A percentile compares a stretch with the other conserved stretches of the same genome.
Conservation (phyloP, 2,329 filamentous ascomycete genomes). For the Aspergillus pseudotamarii region DNA sequence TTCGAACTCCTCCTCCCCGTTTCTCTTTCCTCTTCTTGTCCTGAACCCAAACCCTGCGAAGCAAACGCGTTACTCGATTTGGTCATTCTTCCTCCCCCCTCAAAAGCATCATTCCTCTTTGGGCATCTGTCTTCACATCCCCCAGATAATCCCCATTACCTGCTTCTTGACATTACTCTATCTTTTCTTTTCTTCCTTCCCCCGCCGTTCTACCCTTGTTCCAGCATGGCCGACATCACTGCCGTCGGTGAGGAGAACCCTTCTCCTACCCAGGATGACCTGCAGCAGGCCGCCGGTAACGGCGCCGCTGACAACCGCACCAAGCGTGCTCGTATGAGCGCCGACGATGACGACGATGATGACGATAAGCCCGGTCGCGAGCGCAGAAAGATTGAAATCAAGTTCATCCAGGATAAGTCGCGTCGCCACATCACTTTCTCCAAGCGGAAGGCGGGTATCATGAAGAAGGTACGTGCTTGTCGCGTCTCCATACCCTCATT, state of each 20-base stretch:
- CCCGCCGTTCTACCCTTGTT: conserved; percentile 7
- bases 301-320: conserved; percentile 74
- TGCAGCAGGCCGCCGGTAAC: conserved; percentile 66
- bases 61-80: conserved; percentile 53
- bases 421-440: conserved; percentile 99
- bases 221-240: conserved; percentile 74
- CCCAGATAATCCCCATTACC: conserved; percentile 22
- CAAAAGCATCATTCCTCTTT: conserved; percentile 50
- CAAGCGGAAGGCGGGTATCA: conserved; percentile 99
- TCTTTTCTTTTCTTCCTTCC: conserved; percentile 14
- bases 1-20: conserved; percentile 33
- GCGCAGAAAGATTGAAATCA: conserved; percentile 99
- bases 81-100: conserved; percentile 43
- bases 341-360: conserved; percentile 95
- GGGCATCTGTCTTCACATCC: conserved; percentile 33
- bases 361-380: conserved; percentile 97
- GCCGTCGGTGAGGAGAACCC: conserved; percentile 76
- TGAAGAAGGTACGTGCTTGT: conserved; percentile 85
- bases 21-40: conserved; percentile 33
- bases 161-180: conserved; percentile 13
- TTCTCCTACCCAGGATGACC: conserved; percentile 72
- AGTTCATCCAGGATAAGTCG: conserved; percentile 99
- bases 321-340: conserved; percentile 81
- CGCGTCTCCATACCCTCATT: conserved; percentile 21
- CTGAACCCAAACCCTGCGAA: conserved; percentile 46